Base-by-base conservation (phyloP, 805 yeast genomes). In the Saturnispora halmiae region DNA sequence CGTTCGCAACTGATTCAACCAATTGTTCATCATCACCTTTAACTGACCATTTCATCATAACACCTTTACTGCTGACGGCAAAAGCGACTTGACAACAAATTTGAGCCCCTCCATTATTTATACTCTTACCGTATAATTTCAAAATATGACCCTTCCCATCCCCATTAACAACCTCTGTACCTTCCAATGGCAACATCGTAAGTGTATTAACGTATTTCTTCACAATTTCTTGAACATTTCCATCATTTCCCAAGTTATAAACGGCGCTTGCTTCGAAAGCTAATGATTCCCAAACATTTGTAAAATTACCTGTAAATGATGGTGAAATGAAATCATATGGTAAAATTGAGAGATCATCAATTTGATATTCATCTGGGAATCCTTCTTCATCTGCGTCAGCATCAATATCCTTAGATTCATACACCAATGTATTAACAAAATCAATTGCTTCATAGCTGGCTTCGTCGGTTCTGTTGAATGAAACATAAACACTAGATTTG, bases 291-390 rank as follows among this genome's bases (percentile, higher is more conserved):
- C 81, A 86, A 29, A 74, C 65, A 32, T 72, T 67, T 6, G 80
- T 74, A 58, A 87, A 87, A 62, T 79, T 75, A 32, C 92, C 85
- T 47, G 80, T 74, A 58, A 75, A 85, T 19, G 86, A 69, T 39
- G 95, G 94, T 41, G 67, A 63, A 43, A 86, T 69, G 62, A 78
- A 90, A 59, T 87, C 96, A 28, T 95, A 95, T 8, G 92, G 77
- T 6, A 64, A 63, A 42, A 90, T 58, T 43, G 74, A 77, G 53
- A 87, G 67, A 43, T 80, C 82, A 61, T 86, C 96, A 49, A 92
- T 75, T 58, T 81, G 92, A 63, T 90, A 92, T 62, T 88, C 95
- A 61, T 92, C 97, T 49, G 82, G 82, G 71, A 80, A 84, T 14
- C 96, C 96, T 49, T 82, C 94, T 34, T 77, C 84, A 40, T 67